A percentile compares a stretch with the other conserved stretches of the same genome.
These are phyloP conservation scores for Acanthamoeba sp. DNA, from an alignment of 208 protist genomes.

Conservation along the genomic window DNA sequence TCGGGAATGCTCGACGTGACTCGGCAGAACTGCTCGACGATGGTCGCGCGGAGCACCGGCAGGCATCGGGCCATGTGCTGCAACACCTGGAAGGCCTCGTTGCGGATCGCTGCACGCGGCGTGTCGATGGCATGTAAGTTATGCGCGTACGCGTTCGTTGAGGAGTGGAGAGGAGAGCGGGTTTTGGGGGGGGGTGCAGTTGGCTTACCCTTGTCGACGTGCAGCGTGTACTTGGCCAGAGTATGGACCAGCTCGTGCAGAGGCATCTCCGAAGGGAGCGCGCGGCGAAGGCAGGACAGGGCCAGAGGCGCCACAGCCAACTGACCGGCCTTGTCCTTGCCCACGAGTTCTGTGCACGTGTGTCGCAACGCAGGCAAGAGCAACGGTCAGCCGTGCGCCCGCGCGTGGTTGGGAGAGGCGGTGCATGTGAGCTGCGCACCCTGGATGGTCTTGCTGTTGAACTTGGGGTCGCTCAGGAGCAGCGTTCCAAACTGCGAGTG, in stretches of 20 bases:
- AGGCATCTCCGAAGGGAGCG: constrained; percentile 65
- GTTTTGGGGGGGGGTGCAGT: background rate
- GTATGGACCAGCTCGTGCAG: constrained; percentile 35
- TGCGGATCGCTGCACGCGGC: background rate
- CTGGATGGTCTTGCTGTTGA: constrained; percentile 57
- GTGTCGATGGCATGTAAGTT: background rate
- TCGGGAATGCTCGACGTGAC: constrained; percentile 60
- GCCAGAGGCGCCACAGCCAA: constrained; percentile 53
- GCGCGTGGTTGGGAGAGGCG: background rate
- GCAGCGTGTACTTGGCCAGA: constrained; percentile 65
- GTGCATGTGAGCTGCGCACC: background rate
- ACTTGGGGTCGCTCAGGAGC: constrained; percentile 69
- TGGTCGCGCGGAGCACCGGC: constrained; percentile 31
- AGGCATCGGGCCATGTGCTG: constrained; percentile 61
- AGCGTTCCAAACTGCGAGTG: constrained; percentile 43
- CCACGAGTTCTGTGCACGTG: constrained; percentile 35
- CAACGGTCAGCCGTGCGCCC: background rate
- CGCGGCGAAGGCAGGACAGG: constrained; percentile 33
- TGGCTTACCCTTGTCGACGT: constrained; percentile 68
- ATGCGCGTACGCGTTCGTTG: background rate
- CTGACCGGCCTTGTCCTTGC: constrained; percentile 43
- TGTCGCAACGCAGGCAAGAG: background rate
- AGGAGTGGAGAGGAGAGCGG: background rate
- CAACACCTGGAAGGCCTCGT: constrained; percentile 56
- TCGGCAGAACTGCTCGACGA: constrained; percentile 57